Evolutionary conservation across 1,139 yeast species (phyloP), one percentile per base, ranked within the genome.

Genomic region (Debaryomycetaceae sp.): DNA sequence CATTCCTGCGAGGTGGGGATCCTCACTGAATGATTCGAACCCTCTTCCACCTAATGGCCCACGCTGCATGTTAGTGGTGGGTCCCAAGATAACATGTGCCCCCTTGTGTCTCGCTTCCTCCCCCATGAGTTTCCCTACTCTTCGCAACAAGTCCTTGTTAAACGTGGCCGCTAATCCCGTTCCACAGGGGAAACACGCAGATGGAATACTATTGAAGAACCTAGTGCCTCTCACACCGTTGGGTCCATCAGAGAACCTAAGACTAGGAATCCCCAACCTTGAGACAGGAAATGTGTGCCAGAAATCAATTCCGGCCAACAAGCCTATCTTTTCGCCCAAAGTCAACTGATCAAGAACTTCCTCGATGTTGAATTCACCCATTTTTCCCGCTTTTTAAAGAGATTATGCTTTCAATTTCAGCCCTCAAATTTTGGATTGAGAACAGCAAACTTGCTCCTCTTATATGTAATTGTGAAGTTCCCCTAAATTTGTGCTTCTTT

Each of bases 231-330:
- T 54, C 34, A 64, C 51, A 33, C 72, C 71, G 51, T 67, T 67
- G 36, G 72, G 72, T 5, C 71, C 72, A 49, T 67, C 71, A 24
- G 63, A 58, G 24, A 63, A 59, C 37, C 69, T 56, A 9, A 63
- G 49, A 17, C 58, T 50, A 45, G 57, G 68, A 37, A 80, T 62
- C 33, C 63, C 62, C 42, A 77, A 62, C 46, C 83, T 62, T 41
- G 68, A 71, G 22, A 81, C 61, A 3, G 75, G 63, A 36, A 57
- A 59, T 1, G 86, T 80, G 55, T 78, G 82, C 85, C 86, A 81
- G 55, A 67, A 66, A 56, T 78, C 81, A 45, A 62, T 59, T 33
- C 81, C 82, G 17, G 80, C 66, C 39, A 76, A 54, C 38, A 80
- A 66, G 6, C 64, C 53, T 53, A 75, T 62, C 55, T 80, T 80